Conservation (phyloP, 495 filamentous ascomycete species). For the Aspergillus nidulans region DNA sequence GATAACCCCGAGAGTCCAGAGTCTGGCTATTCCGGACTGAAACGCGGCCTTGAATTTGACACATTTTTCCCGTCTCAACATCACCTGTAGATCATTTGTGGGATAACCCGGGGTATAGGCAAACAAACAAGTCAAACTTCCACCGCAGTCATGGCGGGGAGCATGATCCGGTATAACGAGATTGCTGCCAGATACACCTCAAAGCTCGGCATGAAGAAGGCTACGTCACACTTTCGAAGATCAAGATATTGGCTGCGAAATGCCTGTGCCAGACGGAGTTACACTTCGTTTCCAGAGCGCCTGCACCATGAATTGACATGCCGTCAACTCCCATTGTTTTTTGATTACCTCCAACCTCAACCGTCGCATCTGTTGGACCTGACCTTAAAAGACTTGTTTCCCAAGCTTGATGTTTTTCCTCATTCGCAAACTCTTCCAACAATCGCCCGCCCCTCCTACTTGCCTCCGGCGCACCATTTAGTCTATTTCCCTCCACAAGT, state of each 20-base stretch:
- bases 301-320: slow-evolving; percentile 34
- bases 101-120: neutral
- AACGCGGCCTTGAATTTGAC: neutral
- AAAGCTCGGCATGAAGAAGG: slow-evolving; percentile 14
- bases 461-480: slow-evolving; percentile 56
- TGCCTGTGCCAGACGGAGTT: slow-evolving; percentile 13
- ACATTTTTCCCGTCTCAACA: neutral
- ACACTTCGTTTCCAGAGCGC: slow-evolving; percentile 26
- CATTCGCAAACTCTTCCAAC: slow-evolving; percentile 28
- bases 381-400: slow-evolving; percentile 58
- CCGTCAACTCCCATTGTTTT: slow-evolving; percentile 51
- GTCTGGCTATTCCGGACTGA: neutral
- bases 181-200: neutral
- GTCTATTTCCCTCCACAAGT: slow-evolving; percentile 68
- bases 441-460: slow-evolving; percentile 24
- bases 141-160: neutral
- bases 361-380: slow-evolving; percentile 61
- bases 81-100: slow-evolving; percentile 1
- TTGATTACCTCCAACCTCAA: slow-evolving; percentile 62
- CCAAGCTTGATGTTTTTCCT: neutral
- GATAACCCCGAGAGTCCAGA: too few species aligned
- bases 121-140: slow-evolving; percentile 37
- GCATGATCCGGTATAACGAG: neutral
- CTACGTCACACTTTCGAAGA: slow-evolving; percentile 3
- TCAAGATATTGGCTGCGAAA: neutral